These are phyloP conservation scores for Colletotrichum sp. DNA, from an alignment of 2,329 filamentous ascomycete genomes.

Conservation along the genomic window DNA sequence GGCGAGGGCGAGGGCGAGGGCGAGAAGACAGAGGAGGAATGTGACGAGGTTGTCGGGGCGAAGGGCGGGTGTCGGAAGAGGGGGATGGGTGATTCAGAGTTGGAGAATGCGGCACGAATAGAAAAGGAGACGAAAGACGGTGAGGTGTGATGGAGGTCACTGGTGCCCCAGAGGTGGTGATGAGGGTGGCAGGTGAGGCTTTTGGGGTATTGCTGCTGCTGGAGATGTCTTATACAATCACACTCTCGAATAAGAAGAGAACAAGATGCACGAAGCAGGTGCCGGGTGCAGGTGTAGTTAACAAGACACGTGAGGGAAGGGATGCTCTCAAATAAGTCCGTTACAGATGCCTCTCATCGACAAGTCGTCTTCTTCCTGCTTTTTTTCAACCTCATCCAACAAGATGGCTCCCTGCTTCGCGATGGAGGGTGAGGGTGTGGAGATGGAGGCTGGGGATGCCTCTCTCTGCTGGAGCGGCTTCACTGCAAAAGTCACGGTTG, in stretches of 20 bases:
- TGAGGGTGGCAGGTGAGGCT: not conserved
- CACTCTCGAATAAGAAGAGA: not conserved
- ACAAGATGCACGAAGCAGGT: not conserved
- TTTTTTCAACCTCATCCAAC: not conserved
- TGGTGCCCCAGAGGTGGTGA: not conserved
- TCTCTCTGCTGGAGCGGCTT: not conserved
- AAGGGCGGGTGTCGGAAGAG: not conserved
- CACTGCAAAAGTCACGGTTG: not conserved
- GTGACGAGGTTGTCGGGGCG: not conserved
- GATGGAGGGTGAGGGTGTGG: not conserved
- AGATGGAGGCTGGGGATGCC: not conserved
- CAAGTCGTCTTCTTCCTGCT: not conserved
- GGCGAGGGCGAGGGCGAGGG: not conserved
- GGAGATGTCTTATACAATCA: constrained; percentile 2
- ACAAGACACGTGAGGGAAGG: not conserved
- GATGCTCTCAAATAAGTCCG: not conserved
- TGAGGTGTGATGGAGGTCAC: not conserved
- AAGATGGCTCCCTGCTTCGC: not conserved
- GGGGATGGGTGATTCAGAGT: not conserved
- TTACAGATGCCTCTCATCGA: not conserved
- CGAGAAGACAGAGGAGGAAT: not conserved
- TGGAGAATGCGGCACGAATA: not conserved
- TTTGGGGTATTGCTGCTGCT: not conserved
- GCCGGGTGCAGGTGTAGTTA: not conserved
- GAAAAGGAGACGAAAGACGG: not conserved